phyloP scores from a whole-genome alignment of 306 rosid species.

The Senna siamea region DNA sequence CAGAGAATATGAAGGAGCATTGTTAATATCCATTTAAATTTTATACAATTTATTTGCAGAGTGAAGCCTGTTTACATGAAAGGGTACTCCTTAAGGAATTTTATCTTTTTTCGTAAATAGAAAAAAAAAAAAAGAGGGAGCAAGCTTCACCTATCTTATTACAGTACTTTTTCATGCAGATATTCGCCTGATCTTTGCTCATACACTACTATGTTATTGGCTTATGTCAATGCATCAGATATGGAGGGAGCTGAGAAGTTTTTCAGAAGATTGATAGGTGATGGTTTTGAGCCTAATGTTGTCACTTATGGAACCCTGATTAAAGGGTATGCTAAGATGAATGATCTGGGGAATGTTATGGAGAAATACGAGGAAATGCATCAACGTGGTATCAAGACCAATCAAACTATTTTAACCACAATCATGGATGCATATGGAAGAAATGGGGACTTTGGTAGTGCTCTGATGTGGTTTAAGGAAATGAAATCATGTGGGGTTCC shows the following conservation, averaged over 20 bases:
- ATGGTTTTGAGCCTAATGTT: conserved; percentile 77
- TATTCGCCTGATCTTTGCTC: conserved; percentile 83
- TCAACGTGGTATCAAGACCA: conserved; percentile 58
- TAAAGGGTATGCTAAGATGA: conserved; percentile 81
- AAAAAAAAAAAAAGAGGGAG: no score
- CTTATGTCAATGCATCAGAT: conserved; percentile 86
- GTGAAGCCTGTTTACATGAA: conserved; percentile 5
- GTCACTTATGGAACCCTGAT: conserved; percentile 83
- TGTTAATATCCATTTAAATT: conserved; percentile 2
- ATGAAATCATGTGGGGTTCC: conserved; percentile 66
- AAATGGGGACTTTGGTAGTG: conserved; percentile 71
- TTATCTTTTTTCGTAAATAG: no score
- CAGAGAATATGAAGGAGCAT: not conserved
- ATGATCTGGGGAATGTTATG: conserved; percentile 68
- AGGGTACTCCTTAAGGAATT: conserved; percentile 1
- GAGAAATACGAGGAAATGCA: conserved; percentile 80
- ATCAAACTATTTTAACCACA: conserved; percentile 72
- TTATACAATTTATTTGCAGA: not conserved
- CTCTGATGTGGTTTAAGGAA: conserved; percentile 88
- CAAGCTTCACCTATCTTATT: conserved; percentile 35
- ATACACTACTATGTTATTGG: conserved; percentile 87
- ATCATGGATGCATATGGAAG: conserved; percentile 94
- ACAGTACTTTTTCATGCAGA: conserved; percentile 50
- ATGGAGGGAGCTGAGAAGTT: conserved; percentile 92
- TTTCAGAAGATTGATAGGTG: conserved; percentile 72